phyloP scores from a whole-genome alignment of 768 basidiomycete species.

The Rhizopogon vinicolor region DNA sequence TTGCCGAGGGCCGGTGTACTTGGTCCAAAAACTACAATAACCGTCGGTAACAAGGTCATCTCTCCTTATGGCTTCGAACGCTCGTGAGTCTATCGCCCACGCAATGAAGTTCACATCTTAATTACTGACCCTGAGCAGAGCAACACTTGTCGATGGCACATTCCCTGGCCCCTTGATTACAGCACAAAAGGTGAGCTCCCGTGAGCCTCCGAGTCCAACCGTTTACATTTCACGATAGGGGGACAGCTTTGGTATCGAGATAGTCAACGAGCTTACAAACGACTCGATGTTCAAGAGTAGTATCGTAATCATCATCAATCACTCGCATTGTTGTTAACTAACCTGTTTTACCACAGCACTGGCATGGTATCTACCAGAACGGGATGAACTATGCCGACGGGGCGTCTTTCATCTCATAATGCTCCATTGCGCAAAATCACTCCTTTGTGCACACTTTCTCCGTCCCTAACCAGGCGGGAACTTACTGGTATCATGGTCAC shows the following conservation, averaged over 20 bases:
- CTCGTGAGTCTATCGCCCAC: slow-evolving; percentile 24
- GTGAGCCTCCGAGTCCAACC: too few relatives aligned
- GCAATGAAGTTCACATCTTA: too few relatives aligned
- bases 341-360: slow-evolving; percentile 20
- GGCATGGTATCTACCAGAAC: slow-evolving; percentile 27
- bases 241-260: slow-evolving; percentile 34
- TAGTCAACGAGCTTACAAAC: slow-evolving; percentile 42
- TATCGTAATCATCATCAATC: slow-evolving; percentile 15
- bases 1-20: slow-evolving; percentile 5
- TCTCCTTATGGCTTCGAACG: slow-evolving; percentile 46
- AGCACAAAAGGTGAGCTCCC: slow-evolving; percentile 1
- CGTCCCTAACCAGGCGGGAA: slow-evolving; percentile 30
- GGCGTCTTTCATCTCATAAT: slow-evolving; percentile 36
- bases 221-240: slow-evolving; percentile 20
- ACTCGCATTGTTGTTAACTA: slow-evolving; percentile 5
- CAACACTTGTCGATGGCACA: neutral
- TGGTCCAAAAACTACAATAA: slow-evolving; percentile 22
- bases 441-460: slow-evolving; percentile 35
- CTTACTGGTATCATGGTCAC: slow-evolving; percentile 47
- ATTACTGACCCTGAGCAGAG: neutral
- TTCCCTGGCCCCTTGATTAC: slow-evolving; percentile 1
- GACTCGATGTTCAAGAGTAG: slow-evolving; percentile 42
- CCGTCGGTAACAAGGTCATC: slow-evolving; percentile 34
- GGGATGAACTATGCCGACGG: slow-evolving; percentile 31
- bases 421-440: slow-evolving; percentile 31